Conservation (phyloP, 1,284 basidiomycete species). For the Cryptococcus wingfieldii region DNA sequence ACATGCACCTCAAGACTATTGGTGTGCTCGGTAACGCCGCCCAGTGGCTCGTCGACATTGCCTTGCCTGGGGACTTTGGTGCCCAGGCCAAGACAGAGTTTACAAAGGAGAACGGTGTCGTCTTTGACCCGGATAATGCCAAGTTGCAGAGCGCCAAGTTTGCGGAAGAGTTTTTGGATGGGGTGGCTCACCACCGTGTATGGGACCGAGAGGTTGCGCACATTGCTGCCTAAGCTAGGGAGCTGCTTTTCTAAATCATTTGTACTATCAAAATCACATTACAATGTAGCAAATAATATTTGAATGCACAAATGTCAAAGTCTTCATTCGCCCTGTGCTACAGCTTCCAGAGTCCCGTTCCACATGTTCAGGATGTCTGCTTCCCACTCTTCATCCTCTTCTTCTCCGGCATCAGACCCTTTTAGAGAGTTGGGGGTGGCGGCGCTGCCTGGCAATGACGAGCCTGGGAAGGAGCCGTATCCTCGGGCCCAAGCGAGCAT, state of each 20-base stretch:
- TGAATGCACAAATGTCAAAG: neutral
- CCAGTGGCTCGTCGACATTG: slow-evolving; percentile 34
- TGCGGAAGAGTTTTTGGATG: slow-evolving; percentile 36
- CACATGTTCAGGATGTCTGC: slow-evolving; percentile 19
- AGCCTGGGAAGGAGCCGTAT: slow-evolving; percentile 31
- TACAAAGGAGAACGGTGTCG: slow-evolving; percentile 39
- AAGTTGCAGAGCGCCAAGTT: slow-evolving; percentile 46
- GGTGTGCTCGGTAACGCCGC: slow-evolving; percentile 60
- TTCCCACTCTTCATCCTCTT: slow-evolving; percentile 17
- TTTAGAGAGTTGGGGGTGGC: neutral
- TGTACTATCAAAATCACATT: neutral
- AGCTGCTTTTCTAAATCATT: neutral
- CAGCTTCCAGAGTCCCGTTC: slow-evolving; percentile 16
- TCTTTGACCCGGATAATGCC: slow-evolving; percentile 43
- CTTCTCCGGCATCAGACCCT: neutral
- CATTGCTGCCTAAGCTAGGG: slow-evolving; percentile 37
- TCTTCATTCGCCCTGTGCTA: neutral
- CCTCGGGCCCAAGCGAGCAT: slow-evolving; percentile 33
- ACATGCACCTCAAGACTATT: slow-evolving; percentile 72
- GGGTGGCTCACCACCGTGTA: slow-evolving; percentile 43
- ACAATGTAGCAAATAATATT: neutral
- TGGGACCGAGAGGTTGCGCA: slow-evolving; percentile 46
- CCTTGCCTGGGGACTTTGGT: slow-evolving; percentile 41
- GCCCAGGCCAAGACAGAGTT: slow-evolving; percentile 21
- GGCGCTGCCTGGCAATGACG: slow-evolving; percentile 1